A percentile compares a stretch with the other conserved stretches of the same genome.
Conservation (phyloP, 176 grass and related monocot genomes). For the Avena insularis region DNA sequence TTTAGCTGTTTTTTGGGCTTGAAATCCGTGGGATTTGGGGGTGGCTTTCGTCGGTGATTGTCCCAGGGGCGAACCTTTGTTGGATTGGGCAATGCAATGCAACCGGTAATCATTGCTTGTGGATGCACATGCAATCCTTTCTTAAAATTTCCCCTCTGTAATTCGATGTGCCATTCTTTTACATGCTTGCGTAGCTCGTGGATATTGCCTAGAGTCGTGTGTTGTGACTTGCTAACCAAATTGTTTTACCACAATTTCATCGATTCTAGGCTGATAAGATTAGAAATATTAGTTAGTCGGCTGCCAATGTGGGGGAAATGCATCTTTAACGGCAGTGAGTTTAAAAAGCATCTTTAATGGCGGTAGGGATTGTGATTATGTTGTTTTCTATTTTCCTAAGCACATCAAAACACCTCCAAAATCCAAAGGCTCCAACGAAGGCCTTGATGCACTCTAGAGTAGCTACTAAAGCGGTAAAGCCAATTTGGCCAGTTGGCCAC, state of each 20-base stretch:
- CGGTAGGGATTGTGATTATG: neutral
- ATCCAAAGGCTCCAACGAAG: too few relatives aligned
- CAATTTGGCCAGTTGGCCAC: too few relatives aligned
- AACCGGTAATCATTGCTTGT: neutral
- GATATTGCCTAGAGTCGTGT: neutral
- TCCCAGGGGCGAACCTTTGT: neutral
- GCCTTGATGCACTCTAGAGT: too few relatives aligned
- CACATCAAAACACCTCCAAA: too few relatives aligned
- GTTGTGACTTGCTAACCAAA: neutral
- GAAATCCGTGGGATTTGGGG: conserved; percentile 31
- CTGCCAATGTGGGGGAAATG: neutral
- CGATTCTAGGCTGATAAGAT: neutral
- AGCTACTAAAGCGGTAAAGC: too few relatives aligned
- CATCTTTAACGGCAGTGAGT: neutral
- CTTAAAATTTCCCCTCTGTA: neutral
- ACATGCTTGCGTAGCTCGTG: neutral
- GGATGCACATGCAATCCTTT: neutral
- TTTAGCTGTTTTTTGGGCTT: conserved; percentile 20
- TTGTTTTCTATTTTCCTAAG: too few relatives aligned
- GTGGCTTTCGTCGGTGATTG: neutral
- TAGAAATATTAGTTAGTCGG: neutral
- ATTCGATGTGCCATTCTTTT: neutral
- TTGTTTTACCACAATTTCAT: neutral
- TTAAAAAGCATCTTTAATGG: too few relatives aligned
- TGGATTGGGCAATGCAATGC: neutral